Evolutionary conservation across 1,284 basidiomycete genomes (phyloP).

Genomic region (Marasmius fiardii): DNA sequence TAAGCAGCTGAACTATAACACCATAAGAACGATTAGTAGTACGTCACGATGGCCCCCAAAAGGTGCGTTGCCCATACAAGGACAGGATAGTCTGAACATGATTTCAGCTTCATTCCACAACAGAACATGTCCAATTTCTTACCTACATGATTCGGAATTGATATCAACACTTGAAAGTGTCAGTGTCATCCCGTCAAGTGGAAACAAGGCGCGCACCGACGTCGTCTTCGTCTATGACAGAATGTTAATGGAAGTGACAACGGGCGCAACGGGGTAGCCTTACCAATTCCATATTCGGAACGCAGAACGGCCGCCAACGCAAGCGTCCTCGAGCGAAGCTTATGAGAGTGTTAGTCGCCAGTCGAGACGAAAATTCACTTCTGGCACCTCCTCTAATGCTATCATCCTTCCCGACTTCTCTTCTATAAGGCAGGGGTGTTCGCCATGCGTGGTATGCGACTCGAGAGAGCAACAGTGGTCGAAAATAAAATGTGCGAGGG

Average conservation of each 20-base stretch:
- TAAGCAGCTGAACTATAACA: slow-evolving; percentile 1
- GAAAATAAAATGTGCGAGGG: slow-evolving; percentile 55
- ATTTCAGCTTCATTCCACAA: not conserved
- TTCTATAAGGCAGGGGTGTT: slow-evolving; percentile 46
- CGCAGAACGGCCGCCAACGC: slow-evolving; percentile 45
- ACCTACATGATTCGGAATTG: slow-evolving; percentile 53
- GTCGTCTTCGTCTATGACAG: slow-evolving; percentile 27
- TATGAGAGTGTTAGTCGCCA: not conserved
- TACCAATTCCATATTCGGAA: slow-evolving; percentile 31
- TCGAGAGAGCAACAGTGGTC: slow-evolving; percentile 41
- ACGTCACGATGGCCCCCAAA: slow-evolving; percentile 54
- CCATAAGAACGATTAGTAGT: slow-evolving; percentile 14
- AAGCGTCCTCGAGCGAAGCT: slow-evolving; percentile 41
- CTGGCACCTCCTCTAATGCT: slow-evolving; percentile 34
- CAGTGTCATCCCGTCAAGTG: not conserved
- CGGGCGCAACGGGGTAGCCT: slow-evolving; percentile 12
- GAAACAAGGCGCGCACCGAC: slow-evolving; percentile 35
- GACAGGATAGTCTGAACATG: slow-evolving; percentile 47
- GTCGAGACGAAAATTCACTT: not conserved
- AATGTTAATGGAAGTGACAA: not conserved
- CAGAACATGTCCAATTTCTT: slow-evolving; percentile 4
- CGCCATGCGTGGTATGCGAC: slow-evolving; percentile 27
- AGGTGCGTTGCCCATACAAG: slow-evolving; percentile 58
- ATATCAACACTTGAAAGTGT: slow-evolving; percentile 39
- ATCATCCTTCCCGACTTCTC: slow-evolving; percentile 39